phyloP scores from a whole-genome alignment of 2,329 filamentous ascomycete species.

The Drechmeria coniospora region DNA sequence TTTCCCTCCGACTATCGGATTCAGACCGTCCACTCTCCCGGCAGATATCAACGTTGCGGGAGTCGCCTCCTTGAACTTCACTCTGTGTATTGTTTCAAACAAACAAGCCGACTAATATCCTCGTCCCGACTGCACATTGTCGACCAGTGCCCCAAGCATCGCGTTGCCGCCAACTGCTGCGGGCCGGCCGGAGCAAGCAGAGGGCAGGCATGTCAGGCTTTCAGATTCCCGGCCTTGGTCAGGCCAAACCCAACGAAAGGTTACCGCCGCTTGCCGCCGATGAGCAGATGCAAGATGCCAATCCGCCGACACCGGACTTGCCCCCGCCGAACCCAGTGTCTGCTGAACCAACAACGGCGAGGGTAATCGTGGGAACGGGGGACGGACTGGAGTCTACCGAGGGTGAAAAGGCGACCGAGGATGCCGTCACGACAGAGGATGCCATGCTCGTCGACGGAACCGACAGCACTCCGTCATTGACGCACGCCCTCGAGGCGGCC shows the following conservation, averaged over 20 bases:
- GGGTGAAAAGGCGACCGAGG: not conserved
- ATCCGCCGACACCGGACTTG: not conserved
- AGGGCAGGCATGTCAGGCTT: slow-evolving; percentile 22
- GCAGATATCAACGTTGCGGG: too few relatives aligned
- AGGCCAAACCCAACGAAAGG: slow-evolving; percentile 26
- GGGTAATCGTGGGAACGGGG: not conserved
- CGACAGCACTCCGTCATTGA: slow-evolving; percentile 21
- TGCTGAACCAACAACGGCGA: too few relatives aligned
- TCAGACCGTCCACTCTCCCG: too few relatives aligned
- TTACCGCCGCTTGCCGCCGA: slow-evolving; percentile 22
- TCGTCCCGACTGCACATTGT: too few relatives aligned
- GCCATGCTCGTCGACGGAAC: slow-evolving; percentile 22
- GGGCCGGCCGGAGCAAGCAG: not conserved
- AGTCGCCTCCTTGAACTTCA: too few relatives aligned
- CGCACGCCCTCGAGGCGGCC: slow-evolving; percentile 27
- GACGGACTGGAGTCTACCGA: not conserved
- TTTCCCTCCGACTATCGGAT: too few relatives aligned
- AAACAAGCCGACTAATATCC: too few relatives aligned
- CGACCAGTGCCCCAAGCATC: too few relatives aligned
- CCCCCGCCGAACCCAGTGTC: not conserved
- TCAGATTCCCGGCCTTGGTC: slow-evolving; percentile 26
- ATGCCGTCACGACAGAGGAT: slow-evolving; percentile 8
- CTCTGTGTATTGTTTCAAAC: too few relatives aligned
- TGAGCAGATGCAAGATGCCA: not conserved
- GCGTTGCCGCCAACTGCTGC: not conserved